These are phyloP conservation scores for Hyphodiscus sp. DNA, from an alignment of 2,329 filamentous ascomycete species.

Conservation along the genomic window DNA sequence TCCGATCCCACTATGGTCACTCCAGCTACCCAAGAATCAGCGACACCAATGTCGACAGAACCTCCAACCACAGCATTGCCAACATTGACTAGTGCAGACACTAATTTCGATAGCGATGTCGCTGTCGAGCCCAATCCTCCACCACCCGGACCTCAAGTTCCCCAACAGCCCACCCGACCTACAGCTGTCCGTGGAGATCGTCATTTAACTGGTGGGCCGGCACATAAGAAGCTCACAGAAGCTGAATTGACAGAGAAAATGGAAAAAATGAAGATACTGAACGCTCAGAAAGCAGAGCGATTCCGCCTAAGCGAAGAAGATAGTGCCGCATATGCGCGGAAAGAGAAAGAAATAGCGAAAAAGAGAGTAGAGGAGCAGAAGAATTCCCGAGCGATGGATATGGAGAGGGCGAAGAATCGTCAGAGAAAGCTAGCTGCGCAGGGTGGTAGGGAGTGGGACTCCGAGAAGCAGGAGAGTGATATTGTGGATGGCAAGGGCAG, in stretches of 20 bases:
- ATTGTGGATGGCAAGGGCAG: conserved; percentile 23
- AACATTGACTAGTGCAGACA: too few relatives aligned
- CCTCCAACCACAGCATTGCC: background rate
- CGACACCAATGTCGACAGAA: background rate
- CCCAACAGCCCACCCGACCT: background rate
- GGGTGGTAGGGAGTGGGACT: conserved; percentile 30
- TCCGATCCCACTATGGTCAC: background rate
- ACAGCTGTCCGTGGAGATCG: conserved; percentile 47
- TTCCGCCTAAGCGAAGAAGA: conserved; percentile 64
- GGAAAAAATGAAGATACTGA: conserved; percentile 54
- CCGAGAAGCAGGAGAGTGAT: conserved; percentile 27
- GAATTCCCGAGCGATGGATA: conserved; percentile 27
- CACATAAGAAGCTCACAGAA: conserved; percentile 56
- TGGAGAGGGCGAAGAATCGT: conserved; percentile 30
- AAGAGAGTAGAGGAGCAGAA: conserved; percentile 34
- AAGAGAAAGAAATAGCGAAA: conserved; percentile 52
- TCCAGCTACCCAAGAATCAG: background rate
- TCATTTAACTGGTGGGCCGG: conserved; percentile 45
- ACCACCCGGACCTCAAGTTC: conserved; percentile 7
- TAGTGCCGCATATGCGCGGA: conserved; percentile 54
- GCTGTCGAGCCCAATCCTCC: conserved; percentile 2
- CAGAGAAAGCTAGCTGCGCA: conserved; percentile 30
- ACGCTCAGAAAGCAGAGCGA: conserved; percentile 50
- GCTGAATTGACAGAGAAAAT: conserved; percentile 56
- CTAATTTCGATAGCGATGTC: background rate